phyloP scores from a whole-genome alignment of 2,329 filamentous ascomycete species.

The Pseudocercospora macadamiae region DNA sequence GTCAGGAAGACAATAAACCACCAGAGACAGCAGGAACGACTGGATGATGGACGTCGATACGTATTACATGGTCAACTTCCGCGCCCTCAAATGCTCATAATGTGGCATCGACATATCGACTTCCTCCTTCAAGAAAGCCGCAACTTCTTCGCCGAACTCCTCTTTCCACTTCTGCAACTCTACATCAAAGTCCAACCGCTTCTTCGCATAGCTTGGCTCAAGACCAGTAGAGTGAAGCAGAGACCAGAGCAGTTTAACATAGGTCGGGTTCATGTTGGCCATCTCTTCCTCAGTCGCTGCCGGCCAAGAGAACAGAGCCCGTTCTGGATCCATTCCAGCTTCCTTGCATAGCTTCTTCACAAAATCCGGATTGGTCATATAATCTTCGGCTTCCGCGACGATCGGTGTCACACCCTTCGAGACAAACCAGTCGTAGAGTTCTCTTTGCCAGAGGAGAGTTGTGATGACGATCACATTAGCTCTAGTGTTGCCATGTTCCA shows the following conservation, averaged over 20 bases:
- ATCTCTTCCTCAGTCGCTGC: slow-evolving; percentile 6
- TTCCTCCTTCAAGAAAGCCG: slow-evolving; percentile 22
- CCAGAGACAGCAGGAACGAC: too few species aligned
- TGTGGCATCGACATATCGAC: slow-evolving; percentile 42
- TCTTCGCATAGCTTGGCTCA: slow-evolving; percentile 37
- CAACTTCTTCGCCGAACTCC: slow-evolving; percentile 29
- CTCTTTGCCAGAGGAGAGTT: slow-evolving; percentile 38
- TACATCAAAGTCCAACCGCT: slow-evolving; percentile 40
- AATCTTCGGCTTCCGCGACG: slow-evolving; percentile 44
- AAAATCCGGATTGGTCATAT: slow-evolving; percentile 41
- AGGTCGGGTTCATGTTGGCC: slow-evolving; percentile 17
- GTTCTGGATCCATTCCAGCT: slow-evolving; percentile 39
- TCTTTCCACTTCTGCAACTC: slow-evolving; percentile 39
- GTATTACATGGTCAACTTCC: slow-evolving; percentile 5
- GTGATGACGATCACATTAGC: slow-evolving; percentile 27
- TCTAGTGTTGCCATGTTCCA: slow-evolving; percentile 15
- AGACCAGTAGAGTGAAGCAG: slow-evolving; percentile 40
- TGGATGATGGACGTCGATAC: too few species aligned
- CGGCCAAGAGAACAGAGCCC: slow-evolving; percentile 34
- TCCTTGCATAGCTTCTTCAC: slow-evolving; percentile 34
- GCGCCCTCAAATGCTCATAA: slow-evolving; percentile 43
- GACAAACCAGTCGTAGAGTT: slow-evolving; percentile 42
- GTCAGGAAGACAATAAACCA: too few species aligned
- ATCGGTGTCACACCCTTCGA: slow-evolving; percentile 32
- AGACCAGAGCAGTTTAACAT: slow-evolving; percentile 34